A percentile compares a stretch with the other conserved stretches of the same genome.
Conservation (phyloP, 2,329 filamentous ascomycete genomes). For the Arachnomyces sp. region DNA sequence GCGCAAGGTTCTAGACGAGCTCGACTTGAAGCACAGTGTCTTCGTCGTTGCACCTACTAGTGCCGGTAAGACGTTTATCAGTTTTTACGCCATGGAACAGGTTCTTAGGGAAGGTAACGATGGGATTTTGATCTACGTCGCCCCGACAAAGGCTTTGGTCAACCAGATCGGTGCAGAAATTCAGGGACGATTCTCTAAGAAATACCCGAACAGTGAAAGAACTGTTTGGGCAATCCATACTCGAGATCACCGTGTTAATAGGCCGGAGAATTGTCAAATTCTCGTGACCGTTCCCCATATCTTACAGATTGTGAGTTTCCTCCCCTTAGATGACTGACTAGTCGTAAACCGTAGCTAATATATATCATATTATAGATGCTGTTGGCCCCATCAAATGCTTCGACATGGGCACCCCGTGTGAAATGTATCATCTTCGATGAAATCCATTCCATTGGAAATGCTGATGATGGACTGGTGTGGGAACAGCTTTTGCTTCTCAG, state of each 20-base stretch:
- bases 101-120: slow-evolving; percentile 61
- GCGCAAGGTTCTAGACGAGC: slow-evolving; percentile 61
- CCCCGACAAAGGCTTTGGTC: slow-evolving; percentile 72
- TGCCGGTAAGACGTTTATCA: slow-evolving; percentile 74
- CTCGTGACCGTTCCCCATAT: slow-evolving; percentile 72
- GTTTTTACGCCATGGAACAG: slow-evolving; percentile 75
- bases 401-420: slow-evolving; percentile 58
- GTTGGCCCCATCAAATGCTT: slow-evolving; percentile 57
- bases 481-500: slow-evolving; percentile 68
- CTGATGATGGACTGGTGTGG: slow-evolving; percentile 69
- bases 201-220: slow-evolving; percentile 51
- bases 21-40: slow-evolving; percentile 62
- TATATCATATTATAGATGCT: slow-evolving; percentile 46
- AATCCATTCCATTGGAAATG: slow-evolving; percentile 70
- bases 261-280: slow-evolving; percentile 63
- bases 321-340: not conserved
- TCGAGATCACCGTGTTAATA: slow-evolving; percentile 67
- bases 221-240: slow-evolving; percentile 76
- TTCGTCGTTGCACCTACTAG: slow-evolving; percentile 72
- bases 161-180: slow-evolving; percentile 79
- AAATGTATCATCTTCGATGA: slow-evolving; percentile 77
- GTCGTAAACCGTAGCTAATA: no score
- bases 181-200: slow-evolving; percentile 65
- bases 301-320: slow-evolving; percentile 51
- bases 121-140: slow-evolving; percentile 68